Conservation (phyloP, 129 eudicot species). For the Erigeron canadensis region DNA sequence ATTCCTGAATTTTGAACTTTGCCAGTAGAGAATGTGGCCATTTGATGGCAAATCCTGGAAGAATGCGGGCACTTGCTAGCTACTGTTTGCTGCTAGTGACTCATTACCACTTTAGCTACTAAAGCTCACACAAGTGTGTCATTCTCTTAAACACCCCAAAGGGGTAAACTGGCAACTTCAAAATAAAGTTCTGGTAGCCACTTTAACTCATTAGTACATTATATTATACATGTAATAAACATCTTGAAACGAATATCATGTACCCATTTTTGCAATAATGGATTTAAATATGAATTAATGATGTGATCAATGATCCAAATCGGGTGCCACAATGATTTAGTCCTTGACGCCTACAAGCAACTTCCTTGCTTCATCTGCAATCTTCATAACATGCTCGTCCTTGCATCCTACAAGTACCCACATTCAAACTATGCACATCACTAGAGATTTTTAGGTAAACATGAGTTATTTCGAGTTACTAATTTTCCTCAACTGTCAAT, state of each 20-base stretch:
- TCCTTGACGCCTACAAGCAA: conserved; percentile 13
- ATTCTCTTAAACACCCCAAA: no score
- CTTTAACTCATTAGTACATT: not conserved
- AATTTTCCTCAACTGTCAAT: not conserved
- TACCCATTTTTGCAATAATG: conserved; percentile 7
- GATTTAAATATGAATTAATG: not conserved
- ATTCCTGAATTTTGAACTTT: no score
- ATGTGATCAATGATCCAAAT: not conserved
- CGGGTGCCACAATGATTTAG: conserved; percentile 6
- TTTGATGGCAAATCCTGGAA: no score
- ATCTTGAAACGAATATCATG: conserved; percentile 4
- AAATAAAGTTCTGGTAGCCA: not conserved
- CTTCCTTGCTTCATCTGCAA: conserved; percentile 73
- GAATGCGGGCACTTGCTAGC: no score
- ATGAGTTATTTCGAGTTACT: not conserved
- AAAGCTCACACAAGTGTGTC: no score
- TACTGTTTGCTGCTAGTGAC: no score
- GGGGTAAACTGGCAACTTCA: no score
- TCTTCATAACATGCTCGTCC: conserved; percentile 68
- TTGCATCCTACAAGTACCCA: conserved; percentile 49
- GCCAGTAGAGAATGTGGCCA: no score
- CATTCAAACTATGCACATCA: not conserved
- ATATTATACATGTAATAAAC: no score
- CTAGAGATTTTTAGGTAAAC: not conserved
- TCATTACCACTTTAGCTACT: no score